Base-by-base conservation (phyloP, 148 eudicot species). In the Tetragonia tetragonoides region DNA sequence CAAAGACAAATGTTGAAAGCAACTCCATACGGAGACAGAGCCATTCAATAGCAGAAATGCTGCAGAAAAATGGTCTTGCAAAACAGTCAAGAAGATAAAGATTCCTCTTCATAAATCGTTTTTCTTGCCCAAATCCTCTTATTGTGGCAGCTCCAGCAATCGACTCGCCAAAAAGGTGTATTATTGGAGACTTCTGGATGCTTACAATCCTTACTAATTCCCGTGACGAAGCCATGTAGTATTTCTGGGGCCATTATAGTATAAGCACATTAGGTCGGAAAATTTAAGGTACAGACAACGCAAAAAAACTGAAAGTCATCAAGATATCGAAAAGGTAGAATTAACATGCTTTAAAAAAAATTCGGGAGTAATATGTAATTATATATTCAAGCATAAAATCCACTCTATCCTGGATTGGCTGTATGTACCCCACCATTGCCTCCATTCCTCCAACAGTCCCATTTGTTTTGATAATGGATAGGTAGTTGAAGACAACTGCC, bases 71-170 rank as follows among this genome's bases (percentile, higher is more conserved):
- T 73, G 99, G 99, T 18, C 98, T 92, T 63, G 99, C 89, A 86
- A 90, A 93, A 80, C 97, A 87, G 82, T 95, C 99, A 80, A 91
- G 93, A 81, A 95, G 97, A 81, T 93, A 84, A 20, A 95, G 91
- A 71, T 93, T 93, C 82, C 86, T 93, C 88, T 93, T 91, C 91
- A 93, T 88, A 83, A 95, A 95, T 59, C 99, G 87, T 68, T 90
- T 89, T 80, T 95, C 94, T 84, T 95, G 98, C 75, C 95, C 95
- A 84, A 95, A 95, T 64, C 98, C 97, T 88, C 99, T 91, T 64
- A 95, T 95, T 62, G 98, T 95, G 79, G 97, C 90, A 78, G 99
- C 97, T 83, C 99, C 99, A 82, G 99, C 93, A 81, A 95, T 93
- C 4, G 99, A 90, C 84, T 95, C 99, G 10, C 97, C 89, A 74